A percentile compares a stretch with the other conserved stretches of the same genome.
phyloP scores from a whole-genome alignment of 2,329 filamentous ascomycete genomes.

The Xylariaceae sp. region DNA sequence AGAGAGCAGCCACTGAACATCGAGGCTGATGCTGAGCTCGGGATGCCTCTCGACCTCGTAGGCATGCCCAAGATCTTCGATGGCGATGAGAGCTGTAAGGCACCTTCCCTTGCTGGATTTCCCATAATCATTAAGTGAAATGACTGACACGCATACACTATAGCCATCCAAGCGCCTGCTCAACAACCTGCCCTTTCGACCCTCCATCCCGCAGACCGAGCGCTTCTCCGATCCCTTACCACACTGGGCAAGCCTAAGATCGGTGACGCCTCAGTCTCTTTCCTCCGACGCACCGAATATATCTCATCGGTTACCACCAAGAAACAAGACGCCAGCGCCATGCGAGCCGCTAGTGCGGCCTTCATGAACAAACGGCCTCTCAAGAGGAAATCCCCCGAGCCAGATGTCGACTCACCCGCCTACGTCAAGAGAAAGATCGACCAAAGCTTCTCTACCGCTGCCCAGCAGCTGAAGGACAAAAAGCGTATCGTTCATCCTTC shows the following conservation, averaged over 20 bases:
- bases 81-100: constrained; percentile 85
- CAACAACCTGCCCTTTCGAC: constrained; percentile 71
- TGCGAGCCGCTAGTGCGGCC: constrained; percentile 48
- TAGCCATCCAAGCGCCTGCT: constrained; percentile 78
- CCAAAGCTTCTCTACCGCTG: constrained; percentile 54
- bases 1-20: constrained; percentile 93
- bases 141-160: constrained; percentile 17
- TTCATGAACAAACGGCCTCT: constrained; percentile 36
- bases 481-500: constrained; percentile 54
- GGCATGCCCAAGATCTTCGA: constrained; percentile 94
- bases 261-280: constrained; percentile 76
- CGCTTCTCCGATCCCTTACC: constrained; percentile 76
- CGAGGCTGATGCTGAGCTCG: constrained; percentile 93
- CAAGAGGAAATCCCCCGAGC: constrained; percentile 53
- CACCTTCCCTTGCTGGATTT: constrained; percentile 11
- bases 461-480: constrained; percentile 50
- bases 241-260: constrained; percentile 80
- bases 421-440: constrained; percentile 67
- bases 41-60: constrained; percentile 94
- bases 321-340: constrained; percentile 46
- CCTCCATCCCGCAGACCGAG: constrained; percentile 80
- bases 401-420: constrained; percentile 58
- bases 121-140: not conserved
- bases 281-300: constrained; percentile 94
- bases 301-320: constrained; percentile 64